Base-by-base conservation (phyloP, 495 filamentous ascomycete species). In the Friedmanniomyces endolithicus region DNA sequence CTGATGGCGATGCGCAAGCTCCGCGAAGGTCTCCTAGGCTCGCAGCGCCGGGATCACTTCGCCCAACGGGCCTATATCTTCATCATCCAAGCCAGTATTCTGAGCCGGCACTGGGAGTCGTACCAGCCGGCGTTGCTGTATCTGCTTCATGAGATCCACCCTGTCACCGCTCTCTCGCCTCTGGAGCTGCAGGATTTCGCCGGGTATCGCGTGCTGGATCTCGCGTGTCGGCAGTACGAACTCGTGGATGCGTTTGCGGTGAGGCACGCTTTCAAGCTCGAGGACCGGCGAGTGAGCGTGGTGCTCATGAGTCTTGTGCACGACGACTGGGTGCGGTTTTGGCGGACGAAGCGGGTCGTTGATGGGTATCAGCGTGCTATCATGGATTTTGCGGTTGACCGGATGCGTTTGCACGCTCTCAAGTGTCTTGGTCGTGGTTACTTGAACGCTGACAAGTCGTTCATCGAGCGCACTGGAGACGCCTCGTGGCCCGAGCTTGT, bases 91-190 rank as follows among this genome's bases (percentile, higher is more conserved):
- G 72, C 88, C 17, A 80, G 86, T 4, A 87, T 98, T 43, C 77
- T 90, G 20, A 76, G 83, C 52, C 80, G 80, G 51, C 82, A 90
- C 56, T 80, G 78, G 58, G 88, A 94, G 50, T 89, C 89, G 8
- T 98, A 98, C 71, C 82, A 87, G 60, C 88, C 92, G 0, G 86
- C 92, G 23, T 73, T 97, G 27, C 76, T 85, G 19, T 78, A 92
- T 63, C 78, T 95, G 0, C 75, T 98, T 6, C 75, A 78, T 35
- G 70, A 71, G 2, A 79, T 96, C 50, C 87, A 94, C 66, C 41
- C 49, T 1, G 17, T 31, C 45, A 60, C 78, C 47, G 80, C 79
- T 27, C 76, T 96, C 19, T 77, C 82, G 0, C 69, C 72, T 11
- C 68, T 78, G 14, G 88, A 94, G 60, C 66, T 85, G 17, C 80